These are phyloP conservation scores for Pichiaceae sp. DNA, from an alignment of 1,139 yeast species.

Conservation along the genomic window DNA sequence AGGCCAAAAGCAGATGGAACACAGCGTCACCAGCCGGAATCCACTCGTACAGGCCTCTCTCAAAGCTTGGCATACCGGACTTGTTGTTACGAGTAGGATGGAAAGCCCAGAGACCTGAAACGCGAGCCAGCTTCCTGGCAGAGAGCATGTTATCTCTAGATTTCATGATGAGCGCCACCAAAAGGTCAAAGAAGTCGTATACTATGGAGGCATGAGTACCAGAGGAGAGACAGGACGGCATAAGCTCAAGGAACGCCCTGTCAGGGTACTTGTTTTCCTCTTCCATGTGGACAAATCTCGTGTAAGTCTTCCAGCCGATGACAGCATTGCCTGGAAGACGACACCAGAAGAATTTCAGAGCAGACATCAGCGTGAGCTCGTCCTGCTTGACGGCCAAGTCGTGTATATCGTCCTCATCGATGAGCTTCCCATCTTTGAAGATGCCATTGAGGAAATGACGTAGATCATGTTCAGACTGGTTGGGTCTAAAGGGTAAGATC, in stretches of 20 bases:
- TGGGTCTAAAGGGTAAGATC: constrained; percentile 62
- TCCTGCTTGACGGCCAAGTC: constrained; percentile 39
- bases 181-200: constrained; percentile 74
- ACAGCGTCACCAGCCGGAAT: constrained; percentile 77
- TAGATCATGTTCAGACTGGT: constrained; percentile 44
- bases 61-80: constrained; percentile 34
- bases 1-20: constrained; percentile 71
- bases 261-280: constrained; percentile 57
- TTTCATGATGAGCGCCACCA: constrained; percentile 76
- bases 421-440: constrained; percentile 40
- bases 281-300: constrained; percentile 60
- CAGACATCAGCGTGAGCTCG: constrained; percentile 62
- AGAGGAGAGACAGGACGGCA: constrained; percentile 78
- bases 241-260: constrained; percentile 64
- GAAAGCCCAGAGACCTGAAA: constrained; percentile 90
- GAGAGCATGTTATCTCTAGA: constrained; percentile 71
- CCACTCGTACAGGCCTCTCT: constrained; percentile 74
- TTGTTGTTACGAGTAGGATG: constrained; percentile 23
- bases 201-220: constrained; percentile 88
- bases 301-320: constrained; percentile 80
- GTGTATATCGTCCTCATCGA: constrained; percentile 30
- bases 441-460: constrained; percentile 42
- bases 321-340: constrained; percentile 72
- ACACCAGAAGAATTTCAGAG: constrained; percentile 79
- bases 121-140: constrained; percentile 70